These are phyloP conservation scores for Hydnomerulius pinastri DNA, from an alignment of 768 basidiomycete genomes.

Conservation along the genomic window DNA sequence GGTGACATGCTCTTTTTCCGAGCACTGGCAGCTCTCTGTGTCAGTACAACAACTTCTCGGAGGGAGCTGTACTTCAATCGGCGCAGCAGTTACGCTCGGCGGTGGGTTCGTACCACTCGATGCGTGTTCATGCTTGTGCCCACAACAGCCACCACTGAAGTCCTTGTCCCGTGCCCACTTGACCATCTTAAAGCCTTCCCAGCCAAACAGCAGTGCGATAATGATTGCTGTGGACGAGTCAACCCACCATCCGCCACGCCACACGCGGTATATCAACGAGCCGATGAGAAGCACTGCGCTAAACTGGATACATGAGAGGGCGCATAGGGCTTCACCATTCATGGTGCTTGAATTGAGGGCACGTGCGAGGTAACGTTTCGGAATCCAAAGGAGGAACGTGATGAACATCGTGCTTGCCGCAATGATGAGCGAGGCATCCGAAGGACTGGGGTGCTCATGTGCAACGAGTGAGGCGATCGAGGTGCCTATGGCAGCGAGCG, in stretches of 20 bases:
- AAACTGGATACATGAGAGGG: conserved; percentile 45
- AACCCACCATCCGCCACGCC: conserved; percentile 52
- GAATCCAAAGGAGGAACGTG: conserved; percentile 43
- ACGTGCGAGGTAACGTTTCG: conserved; percentile 46
- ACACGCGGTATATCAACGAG: conserved; percentile 38
- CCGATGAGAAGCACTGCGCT: conserved; percentile 45
- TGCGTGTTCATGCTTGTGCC: too few relatives aligned
- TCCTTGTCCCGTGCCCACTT: conserved; percentile 36
- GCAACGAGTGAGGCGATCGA: conserved; percentile 37
- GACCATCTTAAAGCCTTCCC: conserved; percentile 47
- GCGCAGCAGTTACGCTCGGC: too few relatives aligned
- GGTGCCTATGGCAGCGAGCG: conserved; percentile 38
- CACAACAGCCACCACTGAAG: conserved; percentile 44
- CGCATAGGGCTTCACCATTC: conserved; percentile 46
- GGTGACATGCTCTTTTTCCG: too few relatives aligned
- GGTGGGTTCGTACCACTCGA: too few relatives aligned
- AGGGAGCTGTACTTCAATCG: too few relatives aligned
- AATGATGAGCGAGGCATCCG: conserved; percentile 45
- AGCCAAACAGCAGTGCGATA: conserved; percentile 42
- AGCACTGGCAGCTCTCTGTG: too few relatives aligned
- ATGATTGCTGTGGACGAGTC: conserved; percentile 44
- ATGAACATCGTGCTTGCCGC: conserved; percentile 41
- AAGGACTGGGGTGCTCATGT: conserved; percentile 39
- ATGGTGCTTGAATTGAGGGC: conserved; percentile 48
- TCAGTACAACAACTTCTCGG: too few relatives aligned